Evolutionary conservation across 2,329 filamentous ascomycete genomes (phyloP).

Genomic region (Calonectria pteridis): DNA sequence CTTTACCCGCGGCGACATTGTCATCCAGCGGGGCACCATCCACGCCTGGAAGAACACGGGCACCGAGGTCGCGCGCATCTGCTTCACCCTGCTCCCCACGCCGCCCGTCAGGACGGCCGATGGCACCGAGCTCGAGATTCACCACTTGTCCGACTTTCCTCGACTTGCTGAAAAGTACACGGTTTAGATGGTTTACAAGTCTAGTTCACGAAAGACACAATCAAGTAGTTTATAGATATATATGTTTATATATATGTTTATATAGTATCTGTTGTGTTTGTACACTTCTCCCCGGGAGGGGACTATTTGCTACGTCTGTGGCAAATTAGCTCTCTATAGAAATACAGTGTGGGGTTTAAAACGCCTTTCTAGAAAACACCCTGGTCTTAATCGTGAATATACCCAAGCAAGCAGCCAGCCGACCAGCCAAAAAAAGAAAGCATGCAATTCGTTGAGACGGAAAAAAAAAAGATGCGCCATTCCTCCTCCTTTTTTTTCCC

Average conservation of each 20-base stretch:
- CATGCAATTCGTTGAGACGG: not conserved
- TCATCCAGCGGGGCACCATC: conserved; percentile 42
- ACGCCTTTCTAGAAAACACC: not conserved
- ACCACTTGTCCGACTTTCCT: conserved; percentile 37
- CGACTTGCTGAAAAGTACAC: conserved; percentile 34
- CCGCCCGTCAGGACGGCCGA: conserved; percentile 34
- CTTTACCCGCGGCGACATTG: conserved; percentile 35
- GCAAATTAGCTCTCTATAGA: conserved; percentile 20
- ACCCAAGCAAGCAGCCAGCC: not conserved
- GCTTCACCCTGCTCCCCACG: conserved; percentile 38
- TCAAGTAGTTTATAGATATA: not conserved
- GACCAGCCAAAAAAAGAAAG: not conserved
- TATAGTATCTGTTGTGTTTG: not conserved
- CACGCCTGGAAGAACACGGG: conserved; percentile 41
- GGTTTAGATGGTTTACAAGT: not conserved
- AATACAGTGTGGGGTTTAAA: conserved; percentile 13
- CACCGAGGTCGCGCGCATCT: conserved; percentile 35
- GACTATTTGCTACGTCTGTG: not conserved
- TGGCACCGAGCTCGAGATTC: conserved; percentile 34
- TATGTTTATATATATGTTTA: not conserved
- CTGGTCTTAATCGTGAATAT: not conserved
- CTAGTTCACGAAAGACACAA: too few species aligned
- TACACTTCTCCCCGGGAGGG: not conserved
- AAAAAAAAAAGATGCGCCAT: not conserved
- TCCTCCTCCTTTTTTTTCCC: not conserved